These are phyloP conservation scores for Erythrophleum fordii DNA, from an alignment of 306 rosid species.

Conservation along the genomic window DNA sequence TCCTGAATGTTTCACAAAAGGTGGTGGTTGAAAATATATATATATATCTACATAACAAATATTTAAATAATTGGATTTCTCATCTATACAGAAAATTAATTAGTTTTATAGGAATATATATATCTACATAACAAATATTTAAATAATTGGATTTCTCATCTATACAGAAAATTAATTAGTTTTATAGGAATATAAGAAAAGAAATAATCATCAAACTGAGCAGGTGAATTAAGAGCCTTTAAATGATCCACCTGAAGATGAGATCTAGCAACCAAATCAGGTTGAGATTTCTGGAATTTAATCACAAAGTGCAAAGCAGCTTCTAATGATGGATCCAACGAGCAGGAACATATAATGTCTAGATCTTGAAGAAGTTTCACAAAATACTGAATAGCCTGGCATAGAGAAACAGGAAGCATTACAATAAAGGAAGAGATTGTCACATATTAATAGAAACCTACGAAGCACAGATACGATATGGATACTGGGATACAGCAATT, in stretches of 20 bases:
- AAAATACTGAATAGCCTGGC: constrained; percentile 89
- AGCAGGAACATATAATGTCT: constrained; percentile 70
- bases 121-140: constrained; percentile 13
- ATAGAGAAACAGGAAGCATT: constrained; percentile 41
- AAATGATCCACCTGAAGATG: constrained; percentile 82
- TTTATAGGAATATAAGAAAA: not conserved
- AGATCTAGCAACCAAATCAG: constrained; percentile 95
- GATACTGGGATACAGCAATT: not conserved
- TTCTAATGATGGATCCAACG: constrained; percentile 75
- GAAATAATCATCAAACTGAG: constrained; percentile 17
- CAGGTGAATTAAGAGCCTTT: constrained; percentile 18
- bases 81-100: constrained; percentile 11
- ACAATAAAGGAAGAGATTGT: constrained; percentile 13
- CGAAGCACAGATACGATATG: not conserved
- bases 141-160: constrained; percentile 9
- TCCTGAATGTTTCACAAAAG: not conserved
- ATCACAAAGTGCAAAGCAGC: constrained; percentile 81
- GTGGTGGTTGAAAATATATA: constrained; percentile 21
- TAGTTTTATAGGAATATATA: not conserved
- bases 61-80: constrained; percentile 22
- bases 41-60: constrained; percentile 13
- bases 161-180: constrained; percentile 14
- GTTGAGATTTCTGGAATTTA: constrained; percentile 85
- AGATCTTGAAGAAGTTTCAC: constrained; percentile 83
- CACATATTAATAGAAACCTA: constrained; percentile 11